Base-by-base conservation (phyloP, 1,139 yeast species). In the Pichia sp. region DNA sequence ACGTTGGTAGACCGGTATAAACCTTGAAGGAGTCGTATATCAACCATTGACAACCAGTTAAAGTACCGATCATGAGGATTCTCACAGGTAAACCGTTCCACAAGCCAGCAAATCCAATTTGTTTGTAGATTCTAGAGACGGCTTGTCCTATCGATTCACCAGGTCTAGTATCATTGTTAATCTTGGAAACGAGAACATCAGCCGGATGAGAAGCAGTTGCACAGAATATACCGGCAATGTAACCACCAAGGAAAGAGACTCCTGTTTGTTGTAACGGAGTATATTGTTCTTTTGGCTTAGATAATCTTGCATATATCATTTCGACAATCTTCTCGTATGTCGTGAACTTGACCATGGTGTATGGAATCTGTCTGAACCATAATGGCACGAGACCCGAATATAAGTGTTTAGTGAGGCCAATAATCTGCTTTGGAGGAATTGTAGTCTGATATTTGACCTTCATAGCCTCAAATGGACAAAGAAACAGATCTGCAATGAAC, bases 11-110 rank as follows among this genome's bases (percentile, higher is more conserved):
- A 11, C 96, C 97, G 44, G 85, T 76, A 52, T 74, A 74, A 21
- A 85, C 93, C 67, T 88, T 88, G 72, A 88, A 88, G 12, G 95
- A 81, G 62, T 88, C 97, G 65, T 88, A 88, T 46, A 88, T 72
- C 58, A 88, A 73, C 96, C 96, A 88, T 69, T 88, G 97, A 72
- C 83, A 75, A 46, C 96, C 96, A 30, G 97, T 88, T 63, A 88
- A 74, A 23, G 97, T 87, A 68, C 96, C 96, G 60, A 88, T 76
- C 97, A 88, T 88, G 45, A 86, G 75, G 51, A 88, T 87, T 74
- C 97, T 83, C 45, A 87, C 91, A 20, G 88, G 84, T 48, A 88
- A 74, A 38, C 97, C 97, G 58, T 84, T 84, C 97, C 96, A 88
- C 46, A 88, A 70, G 22, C 97, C 97, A 25, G 59, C 65, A 58